phyloP scores from a whole-genome alignment of 2,329 filamentous ascomycete genomes.

The Exophiala sideris region DNA sequence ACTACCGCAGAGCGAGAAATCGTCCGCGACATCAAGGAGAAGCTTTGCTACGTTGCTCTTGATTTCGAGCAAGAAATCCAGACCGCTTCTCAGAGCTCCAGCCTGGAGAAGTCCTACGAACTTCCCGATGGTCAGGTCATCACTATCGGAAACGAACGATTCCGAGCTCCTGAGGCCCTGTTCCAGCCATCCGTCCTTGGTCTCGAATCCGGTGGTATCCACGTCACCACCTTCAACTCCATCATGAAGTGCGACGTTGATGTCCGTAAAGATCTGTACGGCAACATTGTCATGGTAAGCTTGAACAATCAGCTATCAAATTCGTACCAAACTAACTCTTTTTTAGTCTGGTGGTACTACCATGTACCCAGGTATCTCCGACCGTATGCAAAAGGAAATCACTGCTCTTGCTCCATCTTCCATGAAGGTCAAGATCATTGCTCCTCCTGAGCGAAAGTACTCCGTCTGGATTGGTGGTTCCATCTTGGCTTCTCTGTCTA shows the following conservation, averaged over 20 bases:
- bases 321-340: slow-evolving; percentile 19
- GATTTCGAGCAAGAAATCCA: slow-evolving; percentile 99
- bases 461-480: slow-evolving; percentile 99
- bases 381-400: slow-evolving; percentile 99
- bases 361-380: slow-evolving; percentile 99
- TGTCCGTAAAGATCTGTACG: slow-evolving; percentile 99
- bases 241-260: slow-evolving; percentile 99
- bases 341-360: slow-evolving; percentile 96
- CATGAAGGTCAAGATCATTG: slow-evolving; percentile 99
- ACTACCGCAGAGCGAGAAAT: slow-evolving; percentile 99
- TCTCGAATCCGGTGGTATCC: slow-evolving; percentile 98
- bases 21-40: slow-evolving; percentile 99
- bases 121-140: slow-evolving; percentile 99
- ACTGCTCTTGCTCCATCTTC: slow-evolving; percentile 97
- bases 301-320: slow-evolving; percentile 13
- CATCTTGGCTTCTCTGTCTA: slow-evolving; percentile 97
- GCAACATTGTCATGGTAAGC: slow-evolving; percentile 99
- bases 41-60: slow-evolving; percentile 99
- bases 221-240: slow-evolving; percentile 99
- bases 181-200: slow-evolving; percentile 98
- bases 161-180: slow-evolving; percentile 98
- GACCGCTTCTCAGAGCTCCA: slow-evolving; percentile 97
- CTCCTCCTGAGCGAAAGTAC: slow-evolving; percentile 99
- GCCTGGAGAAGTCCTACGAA: slow-evolving; percentile 99
- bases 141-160: slow-evolving; percentile 99